phyloP scores from a whole-genome alignment of 2,329 filamentous ascomycete species.

The Coccinonectria pachysandricola region DNA sequence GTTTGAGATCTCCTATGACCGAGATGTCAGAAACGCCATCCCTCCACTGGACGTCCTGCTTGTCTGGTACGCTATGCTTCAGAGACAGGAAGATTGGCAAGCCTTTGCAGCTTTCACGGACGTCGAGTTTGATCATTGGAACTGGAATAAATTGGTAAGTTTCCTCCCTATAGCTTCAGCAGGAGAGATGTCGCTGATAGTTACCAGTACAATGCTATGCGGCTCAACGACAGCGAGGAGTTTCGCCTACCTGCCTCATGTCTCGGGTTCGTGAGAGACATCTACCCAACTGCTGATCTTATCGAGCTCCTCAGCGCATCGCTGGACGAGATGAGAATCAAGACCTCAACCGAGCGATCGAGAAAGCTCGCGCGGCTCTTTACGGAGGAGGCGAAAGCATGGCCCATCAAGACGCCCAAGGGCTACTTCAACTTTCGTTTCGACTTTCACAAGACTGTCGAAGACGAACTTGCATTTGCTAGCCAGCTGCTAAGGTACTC shows the following conservation, averaged over 20 bases:
- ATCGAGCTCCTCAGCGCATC: constrained; percentile 3
- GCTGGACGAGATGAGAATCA: no score
- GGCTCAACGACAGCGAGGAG: background rate
- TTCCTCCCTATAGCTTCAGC: no score
- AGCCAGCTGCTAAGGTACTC: constrained; percentile 6
- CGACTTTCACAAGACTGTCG: constrained; percentile 5
- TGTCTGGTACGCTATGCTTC: constrained; percentile 9
- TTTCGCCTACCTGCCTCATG: constrained; percentile 4
- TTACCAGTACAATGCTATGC: no score
- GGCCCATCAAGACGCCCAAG: constrained; percentile 1
- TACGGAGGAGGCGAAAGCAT: background rate
- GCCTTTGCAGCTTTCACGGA: constrained; percentile 1
- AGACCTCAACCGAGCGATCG: no score
- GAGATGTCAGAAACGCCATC: constrained; percentile 1
- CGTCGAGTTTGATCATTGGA: constrained; percentile 4
- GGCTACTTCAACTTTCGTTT: constrained; percentile 1
- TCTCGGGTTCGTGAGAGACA: constrained; percentile 1
- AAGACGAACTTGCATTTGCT: constrained; percentile 8
- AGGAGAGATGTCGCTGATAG: no score
- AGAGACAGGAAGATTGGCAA: constrained; percentile 2
- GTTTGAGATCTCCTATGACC: constrained; percentile 2
- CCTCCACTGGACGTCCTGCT: constrained; percentile 9
- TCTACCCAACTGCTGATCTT: constrained; percentile 3
- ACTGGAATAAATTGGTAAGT: constrained; percentile 6
- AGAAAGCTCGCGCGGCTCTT: constrained; percentile 1